Conservation (phyloP, 2,329 filamentous ascomycete species). For the Calonectria multiphialidica region DNA sequence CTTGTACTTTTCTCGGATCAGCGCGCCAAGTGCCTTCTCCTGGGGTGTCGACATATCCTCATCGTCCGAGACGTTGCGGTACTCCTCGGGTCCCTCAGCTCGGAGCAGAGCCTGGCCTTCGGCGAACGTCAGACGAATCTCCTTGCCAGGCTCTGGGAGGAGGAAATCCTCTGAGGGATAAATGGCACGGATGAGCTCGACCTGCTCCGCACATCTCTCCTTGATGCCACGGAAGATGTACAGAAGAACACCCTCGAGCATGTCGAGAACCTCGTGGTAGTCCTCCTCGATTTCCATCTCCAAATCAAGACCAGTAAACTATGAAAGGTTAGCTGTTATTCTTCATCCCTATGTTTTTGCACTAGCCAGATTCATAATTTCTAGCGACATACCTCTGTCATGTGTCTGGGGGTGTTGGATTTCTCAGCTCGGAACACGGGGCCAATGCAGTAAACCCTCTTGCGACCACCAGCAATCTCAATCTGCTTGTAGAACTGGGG, state of each 20-base stretch:
- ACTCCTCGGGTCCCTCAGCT: conserved; percentile 77
- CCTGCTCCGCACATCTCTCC: conserved; percentile 76
- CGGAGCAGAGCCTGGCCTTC: conserved; percentile 84
- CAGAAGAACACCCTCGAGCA: conserved; percentile 81
- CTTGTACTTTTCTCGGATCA: conserved; percentile 89
- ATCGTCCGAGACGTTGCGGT: conserved; percentile 76
- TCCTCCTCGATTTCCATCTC: conserved; percentile 88
- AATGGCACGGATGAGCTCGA: conserved; percentile 77
- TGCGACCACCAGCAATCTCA: conserved; percentile 82
- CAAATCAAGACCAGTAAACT: conserved; percentile 89
- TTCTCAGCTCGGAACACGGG: conserved; percentile 90
- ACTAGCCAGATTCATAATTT: not conserved
- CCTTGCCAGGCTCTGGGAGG: conserved; percentile 79
- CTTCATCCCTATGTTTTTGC: not conserved
- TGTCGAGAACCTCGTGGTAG: conserved; percentile 80
- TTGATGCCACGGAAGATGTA: conserved; percentile 83
- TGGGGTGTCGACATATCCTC: conserved; percentile 86
- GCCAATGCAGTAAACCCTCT: conserved; percentile 83
- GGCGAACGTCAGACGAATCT: conserved; percentile 81
- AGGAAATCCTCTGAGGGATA: conserved; percentile 85
- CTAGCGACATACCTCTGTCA: conserved; percentile 73
- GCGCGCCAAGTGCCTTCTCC: conserved; percentile 88
- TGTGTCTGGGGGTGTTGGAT: conserved; percentile 85
- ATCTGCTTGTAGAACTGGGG: conserved; percentile 92
- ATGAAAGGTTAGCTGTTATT: conserved; percentile 12